Conservation (phyloP, 768 basidiomycete species). For the Sporobolomyces phaffii region DNA sequence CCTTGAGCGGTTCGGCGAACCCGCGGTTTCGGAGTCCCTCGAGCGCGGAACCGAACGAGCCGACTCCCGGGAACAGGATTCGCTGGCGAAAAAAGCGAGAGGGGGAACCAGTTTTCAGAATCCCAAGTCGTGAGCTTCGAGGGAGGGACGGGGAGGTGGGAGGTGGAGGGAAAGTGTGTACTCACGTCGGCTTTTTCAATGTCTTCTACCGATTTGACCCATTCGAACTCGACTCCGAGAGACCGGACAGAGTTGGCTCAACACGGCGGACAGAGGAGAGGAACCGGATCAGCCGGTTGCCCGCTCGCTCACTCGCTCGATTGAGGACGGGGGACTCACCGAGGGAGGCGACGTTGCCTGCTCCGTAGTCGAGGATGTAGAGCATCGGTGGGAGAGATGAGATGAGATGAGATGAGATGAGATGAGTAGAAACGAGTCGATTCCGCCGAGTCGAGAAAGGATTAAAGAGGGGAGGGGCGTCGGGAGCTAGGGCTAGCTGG, state of each 20-base stretch:
- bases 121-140: not conserved
- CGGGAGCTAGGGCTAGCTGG: too few relatives aligned
- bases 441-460: not conserved
- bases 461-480: too few relatives aligned
- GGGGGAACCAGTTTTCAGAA: not conserved
- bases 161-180: constrained; percentile 35
- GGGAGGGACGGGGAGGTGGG: not conserved
- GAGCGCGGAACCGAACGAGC: constrained; percentile 83
- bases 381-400: constrained; percentile 6
- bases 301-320: too few relatives aligned
- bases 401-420: not conserved
- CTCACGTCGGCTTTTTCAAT: constrained; percentile 84
- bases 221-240: constrained; percentile 79
- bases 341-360: constrained; percentile 36
- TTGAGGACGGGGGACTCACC: constrained; percentile 11
- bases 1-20: constrained; percentile 68
- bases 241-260: constrained; percentile 46
- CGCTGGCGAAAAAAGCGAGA: constrained; percentile 54
- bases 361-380: constrained; percentile 38
- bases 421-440: not conserved
- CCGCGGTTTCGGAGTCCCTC: constrained; percentile 65
- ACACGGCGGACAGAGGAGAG: too few relatives aligned
- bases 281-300: too few relatives aligned
- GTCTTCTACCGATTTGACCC: constrained; percentile 75
- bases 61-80: constrained; percentile 95